Percentiles rank a stretch among this genome's conserved stretches.
Evolutionary conservation across 2,329 filamentous ascomycete species (phyloP).

Genomic region (Trichophyton verrucosum): DNA sequence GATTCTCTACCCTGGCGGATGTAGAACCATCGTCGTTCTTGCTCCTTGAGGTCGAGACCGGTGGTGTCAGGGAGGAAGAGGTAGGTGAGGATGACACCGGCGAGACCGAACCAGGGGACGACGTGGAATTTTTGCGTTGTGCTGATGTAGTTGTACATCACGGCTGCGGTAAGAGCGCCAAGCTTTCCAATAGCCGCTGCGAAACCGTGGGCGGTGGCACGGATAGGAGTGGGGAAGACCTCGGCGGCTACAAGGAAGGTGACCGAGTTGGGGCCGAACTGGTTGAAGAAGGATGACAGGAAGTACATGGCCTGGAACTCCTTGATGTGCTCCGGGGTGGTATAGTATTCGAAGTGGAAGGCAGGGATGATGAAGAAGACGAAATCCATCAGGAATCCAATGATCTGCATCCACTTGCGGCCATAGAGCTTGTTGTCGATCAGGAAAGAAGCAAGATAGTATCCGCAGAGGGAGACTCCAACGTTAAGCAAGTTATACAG

Average conservation of each 20-base stretch:
- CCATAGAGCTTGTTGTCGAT: constrained; percentile 97
- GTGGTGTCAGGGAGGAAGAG: constrained; percentile 94
- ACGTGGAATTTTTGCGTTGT: constrained; percentile 77
- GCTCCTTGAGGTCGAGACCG: constrained; percentile 90
- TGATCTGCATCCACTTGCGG: constrained; percentile 88
- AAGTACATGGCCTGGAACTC: constrained; percentile 99
- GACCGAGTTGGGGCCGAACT: constrained; percentile 91
- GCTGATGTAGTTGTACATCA: constrained; percentile 91
- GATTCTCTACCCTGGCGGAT: constrained; percentile 63
- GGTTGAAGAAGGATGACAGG: constrained; percentile 95
- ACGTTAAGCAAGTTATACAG: constrained; percentile 89
- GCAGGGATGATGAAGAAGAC: constrained; percentile 85
- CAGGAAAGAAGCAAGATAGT: constrained; percentile 77
- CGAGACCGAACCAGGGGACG: constrained; percentile 89
- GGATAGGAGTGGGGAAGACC: constrained; percentile 89
- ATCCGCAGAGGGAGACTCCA: constrained; percentile 70
- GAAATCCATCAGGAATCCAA: constrained; percentile 89
- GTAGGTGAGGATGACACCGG: constrained; percentile 68
- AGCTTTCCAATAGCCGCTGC: constrained; percentile 84
- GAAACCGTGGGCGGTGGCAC: constrained; percentile 87
- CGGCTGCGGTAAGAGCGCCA: constrained; percentile 72
- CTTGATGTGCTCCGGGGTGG: constrained; percentile 55
- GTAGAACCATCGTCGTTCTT: constrained; percentile 85
- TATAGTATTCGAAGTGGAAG: constrained; percentile 81
- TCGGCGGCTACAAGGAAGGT: constrained; percentile 94